These are phyloP conservation scores for Phoma sp. DNA, from an alignment of 2,329 filamentous ascomycete species.

Conservation along the genomic window DNA sequence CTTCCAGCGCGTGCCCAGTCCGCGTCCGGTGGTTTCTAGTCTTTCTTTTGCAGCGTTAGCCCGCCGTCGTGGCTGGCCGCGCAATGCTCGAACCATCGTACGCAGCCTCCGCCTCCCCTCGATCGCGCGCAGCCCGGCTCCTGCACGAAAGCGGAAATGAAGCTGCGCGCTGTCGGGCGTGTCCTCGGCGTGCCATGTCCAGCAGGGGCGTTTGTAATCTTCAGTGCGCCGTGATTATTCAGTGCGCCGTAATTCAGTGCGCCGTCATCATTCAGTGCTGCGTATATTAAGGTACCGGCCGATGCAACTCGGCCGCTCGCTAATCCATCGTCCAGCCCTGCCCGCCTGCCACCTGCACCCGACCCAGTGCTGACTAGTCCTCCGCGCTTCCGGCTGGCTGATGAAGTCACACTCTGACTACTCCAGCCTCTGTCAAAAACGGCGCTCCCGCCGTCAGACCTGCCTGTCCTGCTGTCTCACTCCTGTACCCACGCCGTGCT, in stretches of 20 bases:
- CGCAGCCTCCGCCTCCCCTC: background rate
- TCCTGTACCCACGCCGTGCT: slow-evolving; percentile 11
- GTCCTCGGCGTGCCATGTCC: slow-evolving; percentile 9
- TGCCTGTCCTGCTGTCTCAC: slow-evolving; percentile 11
- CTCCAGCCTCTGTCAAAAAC: slow-evolving; percentile 25
- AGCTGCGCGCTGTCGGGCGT: slow-evolving; percentile 15
- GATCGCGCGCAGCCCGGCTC: background rate
- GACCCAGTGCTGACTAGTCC: slow-evolving; percentile 1
- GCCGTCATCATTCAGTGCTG: no score
- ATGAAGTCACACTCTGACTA: slow-evolving; percentile 3
- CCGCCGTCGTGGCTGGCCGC: background rate
- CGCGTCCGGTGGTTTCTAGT: background rate
- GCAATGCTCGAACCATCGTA: background rate
- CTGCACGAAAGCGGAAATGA: slow-evolving; percentile 17
- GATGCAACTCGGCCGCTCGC: slow-evolving; percentile 6
- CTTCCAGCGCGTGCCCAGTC: background rate
- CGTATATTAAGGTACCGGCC: slow-evolving; percentile 38
- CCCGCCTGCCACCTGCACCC: slow-evolving; percentile 27
- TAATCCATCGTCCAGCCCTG: slow-evolving; percentile 23
- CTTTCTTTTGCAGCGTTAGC: slow-evolving; percentile 3
- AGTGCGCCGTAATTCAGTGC: no score
- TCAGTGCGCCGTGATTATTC: background rate
- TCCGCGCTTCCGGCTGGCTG: slow-evolving; percentile 9
- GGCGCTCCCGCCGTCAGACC: slow-evolving; percentile 32
- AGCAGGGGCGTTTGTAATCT: slow-evolving; percentile 9